Base-by-base conservation (phyloP, 2,329 filamentous ascomycete species). In the Fusarium odoratissimum region DNA sequence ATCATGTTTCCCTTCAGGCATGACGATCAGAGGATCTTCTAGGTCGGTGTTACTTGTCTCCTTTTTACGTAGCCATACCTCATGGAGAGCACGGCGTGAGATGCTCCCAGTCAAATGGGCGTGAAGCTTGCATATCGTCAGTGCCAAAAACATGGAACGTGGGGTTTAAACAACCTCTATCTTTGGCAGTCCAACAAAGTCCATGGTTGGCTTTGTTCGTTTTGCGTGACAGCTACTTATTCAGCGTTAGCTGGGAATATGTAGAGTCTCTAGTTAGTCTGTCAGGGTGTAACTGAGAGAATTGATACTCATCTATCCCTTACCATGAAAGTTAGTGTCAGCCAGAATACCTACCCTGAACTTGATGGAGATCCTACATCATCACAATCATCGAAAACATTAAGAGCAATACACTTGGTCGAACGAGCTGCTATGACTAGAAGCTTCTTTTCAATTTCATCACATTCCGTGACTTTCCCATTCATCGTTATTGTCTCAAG, bases 71-170 rank as follows among this genome's bases (percentile, higher is more conserved):
- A 83, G 75, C 93, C 93, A 96, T 78, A 95, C 90, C 41, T 93
- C 88, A 78, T 94, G 92, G 4, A 96, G 88, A 68, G 89, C 91
- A 76, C 89, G 83, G 37, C 91, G 89, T 78, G 89, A 92, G 79
- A 96, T 93, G 80, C 92, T 94, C 59, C 93, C 93, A 44, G 90
- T 93, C 48, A 96, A 86, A 81, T 96, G 93, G 69, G 93, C 93
- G 77, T 96, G 93, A 59, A 95, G 88, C 91, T 95, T 52, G 4
- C 23, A 8, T 23, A 11, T 28, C 14, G 44, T 67, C 8, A 72
- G 31, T 4, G 2, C 19, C 3, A 12, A 10, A 6, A 46, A 14
- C 19, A 37, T 6, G 8, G 10, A 8, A 11, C 10, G 8, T 21
- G 4, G 17, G 17, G 6, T 8, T 6, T 4, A 1, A 33, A 42